Evolutionary conservation across 192 early-diverging fungal genomes (phyloP).

Genomic region (Funneliformis mosseae): DNA sequence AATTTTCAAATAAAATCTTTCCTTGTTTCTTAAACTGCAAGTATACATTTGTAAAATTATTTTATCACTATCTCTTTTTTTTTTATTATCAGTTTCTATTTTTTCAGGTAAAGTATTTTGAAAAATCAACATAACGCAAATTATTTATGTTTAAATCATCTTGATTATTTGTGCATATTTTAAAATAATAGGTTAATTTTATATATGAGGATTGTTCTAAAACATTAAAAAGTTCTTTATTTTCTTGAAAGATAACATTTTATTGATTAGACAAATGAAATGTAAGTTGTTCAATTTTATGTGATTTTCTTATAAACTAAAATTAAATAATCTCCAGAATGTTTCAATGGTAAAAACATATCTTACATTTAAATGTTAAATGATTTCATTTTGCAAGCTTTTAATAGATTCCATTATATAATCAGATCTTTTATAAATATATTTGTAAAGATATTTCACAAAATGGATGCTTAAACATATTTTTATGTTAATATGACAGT

Average conservation of each 20-base stretch:
- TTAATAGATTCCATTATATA: too few relatives aligned
- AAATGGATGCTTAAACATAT: not conserved
- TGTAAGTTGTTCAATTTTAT: slow-evolving; percentile 21
- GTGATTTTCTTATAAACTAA: too few relatives aligned
- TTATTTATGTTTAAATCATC: not conserved
- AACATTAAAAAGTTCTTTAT: not conserved
- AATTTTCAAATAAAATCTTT: slow-evolving; percentile 31
- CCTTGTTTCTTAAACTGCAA: slow-evolving; percentile 15
- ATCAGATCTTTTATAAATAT: too few relatives aligned
- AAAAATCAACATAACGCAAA: slow-evolving; percentile 22
- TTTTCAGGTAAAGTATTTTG: slow-evolving; percentile 26
- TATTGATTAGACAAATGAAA: slow-evolving; percentile 36
- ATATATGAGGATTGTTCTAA: not conserved
- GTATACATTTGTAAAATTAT: slow-evolving; percentile 15
- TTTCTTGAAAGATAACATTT: slow-evolving; percentile 5
- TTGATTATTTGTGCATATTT: not conserved
- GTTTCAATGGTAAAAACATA: slow-evolving; percentile 35
- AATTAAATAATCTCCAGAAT: too few relatives aligned
- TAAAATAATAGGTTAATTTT: slow-evolving; percentile 22
- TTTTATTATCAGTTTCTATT: not conserved
- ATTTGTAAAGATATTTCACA: slow-evolving; percentile 11
- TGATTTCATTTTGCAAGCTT: not conserved
- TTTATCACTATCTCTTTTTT: not conserved
- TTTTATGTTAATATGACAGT: not conserved
- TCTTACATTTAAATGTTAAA: slow-evolving; percentile 23